Evolutionary conservation across 2,329 filamentous ascomycete species (phyloP), one percentile per base, ranked within the genome.

Genomic region (Huntiella decipiens): DNA sequence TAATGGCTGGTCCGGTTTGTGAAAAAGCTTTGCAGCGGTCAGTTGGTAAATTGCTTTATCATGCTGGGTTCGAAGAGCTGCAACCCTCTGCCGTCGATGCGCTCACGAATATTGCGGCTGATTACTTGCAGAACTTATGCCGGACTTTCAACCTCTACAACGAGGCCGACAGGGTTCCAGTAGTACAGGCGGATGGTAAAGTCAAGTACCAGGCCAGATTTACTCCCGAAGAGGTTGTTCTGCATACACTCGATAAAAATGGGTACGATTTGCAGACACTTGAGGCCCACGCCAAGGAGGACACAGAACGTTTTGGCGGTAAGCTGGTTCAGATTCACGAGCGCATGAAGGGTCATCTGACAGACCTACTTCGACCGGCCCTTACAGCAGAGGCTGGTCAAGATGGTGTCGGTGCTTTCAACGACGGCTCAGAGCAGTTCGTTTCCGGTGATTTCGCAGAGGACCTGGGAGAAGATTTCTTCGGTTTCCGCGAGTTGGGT

Each of bases 391-490:
- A 93, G 55, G 77, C 73, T 38, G 81, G 82, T 33, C 73, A 75
- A 31, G 91, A 96, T 57, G 91, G 87, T 33, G 86, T 80, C 4
- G 82, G 81, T 47, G 83, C 86, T 5, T 98, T 98, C 68, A 85
- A 92, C 51, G 91, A 98, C 55, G 88, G 87, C 52, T 94, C 86
- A 60, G 91, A 98, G 52, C 91, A 96, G 58, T 98, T 96, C 54
- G 79, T 95, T 41, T 85, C 83, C 39, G 91, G 91, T 51, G 91
- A 98, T 61, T 98, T 98, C 59, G 91, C 91, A 1, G 91, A 95
- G 59, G 91, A 98, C 54, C 81, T 98, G 10, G 88, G 87, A 51
- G 91, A 98, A 66, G 91, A 98, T 63, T 98, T 95, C 72, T 98
- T 98, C 57, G 91, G 91, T 22, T 96, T 98, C 73, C 87, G 86